These are phyloP conservation scores for Ricinus communis DNA, from an alignment of 345 rosid species.

Conservation along the genomic window DNA sequence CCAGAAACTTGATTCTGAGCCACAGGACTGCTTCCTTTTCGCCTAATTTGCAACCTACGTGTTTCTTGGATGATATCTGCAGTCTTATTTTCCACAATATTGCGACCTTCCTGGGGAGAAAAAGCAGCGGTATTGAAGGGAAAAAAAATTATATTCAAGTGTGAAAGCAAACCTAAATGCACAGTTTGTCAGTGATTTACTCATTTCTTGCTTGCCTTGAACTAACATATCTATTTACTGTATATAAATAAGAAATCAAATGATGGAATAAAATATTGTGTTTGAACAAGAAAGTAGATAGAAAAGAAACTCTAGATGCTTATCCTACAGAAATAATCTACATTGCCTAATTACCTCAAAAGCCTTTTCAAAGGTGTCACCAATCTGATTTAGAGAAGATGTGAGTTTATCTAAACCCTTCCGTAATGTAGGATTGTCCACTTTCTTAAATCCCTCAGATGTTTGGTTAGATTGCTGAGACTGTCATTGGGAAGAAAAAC, in stretches of 20 bases:
- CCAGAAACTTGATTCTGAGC: constrained; percentile 38
- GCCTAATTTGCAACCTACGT: constrained; percentile 66
- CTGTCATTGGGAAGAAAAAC: neutral
- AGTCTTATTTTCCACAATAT: constrained; percentile 75
- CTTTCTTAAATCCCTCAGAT: constrained; percentile 47
- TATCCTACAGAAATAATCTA: neutral
- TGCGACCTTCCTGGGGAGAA: constrained; percentile 72
- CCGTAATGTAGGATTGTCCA: constrained; percentile 64
- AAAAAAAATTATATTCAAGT: neutral
- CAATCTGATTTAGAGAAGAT: constrained; percentile 78
- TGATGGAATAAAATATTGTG: neutral
- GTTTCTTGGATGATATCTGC: constrained; percentile 75
- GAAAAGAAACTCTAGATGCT: neutral
- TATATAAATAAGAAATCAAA: neutral
- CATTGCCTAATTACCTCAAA: constrained; percentile 54
- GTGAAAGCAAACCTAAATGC: neutral
- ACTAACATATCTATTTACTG: too few species aligned
- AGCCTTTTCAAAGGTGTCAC: constrained; percentile 86
- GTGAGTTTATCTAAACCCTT: constrained; percentile 74
- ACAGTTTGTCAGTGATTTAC: neutral
- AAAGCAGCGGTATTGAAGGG: too few species aligned
- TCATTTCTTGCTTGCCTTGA: too few species aligned
- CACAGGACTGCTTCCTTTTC: constrained; percentile 52
- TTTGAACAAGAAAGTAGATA: neutral
- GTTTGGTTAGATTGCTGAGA: constrained; percentile 33